phyloP scores from a whole-genome alignment of 306 rosid species.

The Argentina anserina region DNA sequence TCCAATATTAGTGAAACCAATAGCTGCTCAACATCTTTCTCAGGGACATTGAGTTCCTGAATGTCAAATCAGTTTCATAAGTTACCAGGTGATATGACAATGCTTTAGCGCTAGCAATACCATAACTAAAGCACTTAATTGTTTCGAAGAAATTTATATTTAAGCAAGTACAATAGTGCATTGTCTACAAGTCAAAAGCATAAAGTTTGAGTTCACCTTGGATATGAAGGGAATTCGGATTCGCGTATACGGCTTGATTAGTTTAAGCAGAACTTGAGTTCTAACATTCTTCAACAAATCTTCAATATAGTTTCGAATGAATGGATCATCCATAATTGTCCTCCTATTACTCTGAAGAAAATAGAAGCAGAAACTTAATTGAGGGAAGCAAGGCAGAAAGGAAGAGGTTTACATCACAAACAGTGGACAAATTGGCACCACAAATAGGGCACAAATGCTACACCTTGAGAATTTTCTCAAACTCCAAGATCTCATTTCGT shows the following conservation, averaged over 20 bases:
- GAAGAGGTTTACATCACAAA: background rate
- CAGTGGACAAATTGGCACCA: background rate
- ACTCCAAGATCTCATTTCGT: constrained; percentile 89
- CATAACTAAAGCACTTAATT: background rate
- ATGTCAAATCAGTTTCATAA: background rate
- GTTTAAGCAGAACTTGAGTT: constrained; percentile 94
- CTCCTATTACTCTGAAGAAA: constrained; percentile 61
- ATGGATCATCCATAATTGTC: constrained; percentile 94
- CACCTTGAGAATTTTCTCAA: constrained; percentile 94
- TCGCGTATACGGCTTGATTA: constrained; percentile 93
- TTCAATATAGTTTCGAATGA: constrained; percentile 89
- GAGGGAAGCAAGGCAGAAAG: background rate
- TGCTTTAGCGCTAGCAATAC: background rate
- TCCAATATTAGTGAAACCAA: constrained; percentile 68
- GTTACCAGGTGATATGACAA: background rate
- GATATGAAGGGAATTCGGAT: constrained; percentile 93
- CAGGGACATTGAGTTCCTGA: constrained; percentile 54
- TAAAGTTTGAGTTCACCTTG: constrained; percentile 41
- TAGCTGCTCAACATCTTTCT: constrained; percentile 46
- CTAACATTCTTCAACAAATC: constrained; percentile 91
- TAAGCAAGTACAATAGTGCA: too few species aligned
- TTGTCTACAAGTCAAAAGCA: background rate
- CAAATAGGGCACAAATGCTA: background rate
- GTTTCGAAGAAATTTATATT: background rate
- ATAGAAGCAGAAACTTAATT: background rate